Percentiles rank a stretch among this genome's conserved stretches.
phyloP scores from a whole-genome alignment of 208 protist species.

The Acanthamoeba triangularis region DNA sequence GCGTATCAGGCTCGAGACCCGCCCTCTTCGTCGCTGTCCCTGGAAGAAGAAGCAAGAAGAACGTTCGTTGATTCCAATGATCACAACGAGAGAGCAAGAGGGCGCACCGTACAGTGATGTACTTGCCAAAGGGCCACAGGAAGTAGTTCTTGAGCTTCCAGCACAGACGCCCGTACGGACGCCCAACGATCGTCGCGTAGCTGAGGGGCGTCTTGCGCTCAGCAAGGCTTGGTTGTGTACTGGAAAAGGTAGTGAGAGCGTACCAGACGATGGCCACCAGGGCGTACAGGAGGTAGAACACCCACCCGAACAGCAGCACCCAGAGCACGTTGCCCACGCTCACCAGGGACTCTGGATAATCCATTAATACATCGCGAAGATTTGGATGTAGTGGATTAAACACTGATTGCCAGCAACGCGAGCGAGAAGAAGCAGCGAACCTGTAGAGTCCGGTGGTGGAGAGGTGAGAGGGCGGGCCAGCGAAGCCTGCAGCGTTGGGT shows the following conservation, averaged over 20 bases:
- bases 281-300: slow-evolving; percentile 4
- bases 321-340: background rate
- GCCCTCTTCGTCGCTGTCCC: background rate
- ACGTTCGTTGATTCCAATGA: background rate
- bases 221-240: no score
- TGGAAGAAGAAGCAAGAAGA: no score
- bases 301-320: background rate
- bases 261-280: background rate
- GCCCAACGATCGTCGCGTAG: slow-evolving; percentile 77
- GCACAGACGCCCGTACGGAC: slow-evolving; percentile 82
- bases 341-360: background rate
- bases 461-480: background rate
- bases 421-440: background rate
- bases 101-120: slow-evolving; percentile 56
- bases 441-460: background rate
- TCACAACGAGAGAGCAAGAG: background rate
- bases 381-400: background rate
- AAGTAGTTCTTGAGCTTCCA: slow-evolving; percentile 83
- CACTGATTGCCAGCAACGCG: background rate
- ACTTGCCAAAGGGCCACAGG: slow-evolving; percentile 88
- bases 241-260: background rate
- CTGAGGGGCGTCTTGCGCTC: background rate
- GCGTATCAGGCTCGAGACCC: slow-evolving; percentile 29
- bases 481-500: background rate
- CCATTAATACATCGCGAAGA: background rate